phyloP scores from a whole-genome alignment of 2,329 filamentous ascomycete genomes.

The Neocucurbitaria cava region DNA sequence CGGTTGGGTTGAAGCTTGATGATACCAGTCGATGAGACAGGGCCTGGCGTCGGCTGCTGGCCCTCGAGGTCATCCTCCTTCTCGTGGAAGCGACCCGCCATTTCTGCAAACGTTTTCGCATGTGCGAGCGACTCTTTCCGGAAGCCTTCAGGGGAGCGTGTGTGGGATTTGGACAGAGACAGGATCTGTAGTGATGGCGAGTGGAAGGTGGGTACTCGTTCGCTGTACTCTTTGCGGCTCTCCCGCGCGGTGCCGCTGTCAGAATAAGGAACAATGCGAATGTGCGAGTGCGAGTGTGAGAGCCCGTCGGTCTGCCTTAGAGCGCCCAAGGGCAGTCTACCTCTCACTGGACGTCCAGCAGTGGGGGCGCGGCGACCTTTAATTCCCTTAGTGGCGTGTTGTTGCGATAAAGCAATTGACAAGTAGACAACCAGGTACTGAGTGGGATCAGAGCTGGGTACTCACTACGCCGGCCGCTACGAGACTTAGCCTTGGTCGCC shows the following conservation, averaged over 20 bases:
- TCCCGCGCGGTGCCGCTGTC: slow-evolving; percentile 1
- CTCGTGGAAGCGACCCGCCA: slow-evolving; percentile 32
- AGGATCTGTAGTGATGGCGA: slow-evolving; percentile 20
- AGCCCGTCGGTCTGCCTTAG: slow-evolving; percentile 6
- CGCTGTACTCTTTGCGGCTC: slow-evolving; percentile 6
- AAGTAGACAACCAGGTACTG: no score
- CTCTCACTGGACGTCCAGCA: slow-evolving; percentile 14
- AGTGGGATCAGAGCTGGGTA: not conserved
- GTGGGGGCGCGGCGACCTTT: slow-evolving; percentile 29
- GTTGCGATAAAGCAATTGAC: not conserved
- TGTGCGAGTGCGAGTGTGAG: slow-evolving; percentile 32
- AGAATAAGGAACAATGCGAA: slow-evolving; percentile 27
- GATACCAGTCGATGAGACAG: slow-evolving; percentile 24
- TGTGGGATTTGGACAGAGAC: not conserved
- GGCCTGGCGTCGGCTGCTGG: slow-evolving; percentile 19
- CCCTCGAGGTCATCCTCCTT: slow-evolving; percentile 17
- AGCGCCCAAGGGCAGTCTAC: slow-evolving; percentile 25
- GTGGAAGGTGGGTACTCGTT: slow-evolving; percentile 15
- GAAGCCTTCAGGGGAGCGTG: not conserved
- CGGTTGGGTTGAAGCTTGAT: slow-evolving; percentile 30
- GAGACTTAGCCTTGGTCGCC: slow-evolving; percentile 24
- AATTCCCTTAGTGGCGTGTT: not conserved
- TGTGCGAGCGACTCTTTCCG: not conserved
- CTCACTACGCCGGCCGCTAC: slow-evolving; percentile 33
- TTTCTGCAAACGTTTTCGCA: slow-evolving; percentile 36